Evolutionary conservation across 1,284 basidiomycete genomes (phyloP).

Genomic region (Melampsora americana): DNA sequence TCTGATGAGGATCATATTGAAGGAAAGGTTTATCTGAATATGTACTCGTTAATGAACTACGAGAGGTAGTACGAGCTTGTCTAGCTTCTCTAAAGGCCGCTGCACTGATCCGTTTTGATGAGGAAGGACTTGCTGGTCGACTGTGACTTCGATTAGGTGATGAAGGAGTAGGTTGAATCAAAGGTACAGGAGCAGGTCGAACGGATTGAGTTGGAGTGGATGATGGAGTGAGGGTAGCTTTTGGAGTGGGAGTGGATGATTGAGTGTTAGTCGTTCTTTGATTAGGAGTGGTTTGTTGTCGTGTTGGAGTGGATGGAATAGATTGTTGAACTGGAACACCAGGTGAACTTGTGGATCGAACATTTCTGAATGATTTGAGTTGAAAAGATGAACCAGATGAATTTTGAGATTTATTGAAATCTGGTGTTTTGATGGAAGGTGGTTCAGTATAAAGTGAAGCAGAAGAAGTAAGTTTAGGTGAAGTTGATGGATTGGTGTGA

Average conservation of each 20-base stretch:
- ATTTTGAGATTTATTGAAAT: neutral
- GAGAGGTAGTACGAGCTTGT: constrained; percentile 14
- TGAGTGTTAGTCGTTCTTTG: neutral
- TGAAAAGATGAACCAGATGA: neutral
- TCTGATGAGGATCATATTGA: neutral
- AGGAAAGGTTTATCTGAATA: constrained; percentile 14
- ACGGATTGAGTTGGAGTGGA: neutral
- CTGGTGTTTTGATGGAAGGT: too few relatives aligned
- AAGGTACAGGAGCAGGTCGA: neutral
- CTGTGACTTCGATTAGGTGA: constrained; percentile 11
- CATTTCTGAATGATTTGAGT: constrained; percentile 44
- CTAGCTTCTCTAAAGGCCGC: constrained; percentile 38
- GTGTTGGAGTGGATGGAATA: neutral
- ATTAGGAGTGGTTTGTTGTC: too few relatives aligned
- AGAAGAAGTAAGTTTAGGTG: neutral
- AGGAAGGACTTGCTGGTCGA: constrained; percentile 17
- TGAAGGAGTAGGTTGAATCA: neutral
- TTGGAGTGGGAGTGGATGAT: neutral
- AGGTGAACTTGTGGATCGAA: neutral
- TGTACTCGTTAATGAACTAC: neutral
- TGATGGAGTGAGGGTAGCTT: too few relatives aligned
- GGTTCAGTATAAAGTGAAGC: too few relatives aligned
- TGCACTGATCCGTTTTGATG: constrained; percentile 20
- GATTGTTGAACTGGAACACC: neutral
- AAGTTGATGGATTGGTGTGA: neutral